Evolutionary conservation across 1,284 basidiomycete species (phyloP).

Genomic region (Singerocomus inundabilis): DNA sequence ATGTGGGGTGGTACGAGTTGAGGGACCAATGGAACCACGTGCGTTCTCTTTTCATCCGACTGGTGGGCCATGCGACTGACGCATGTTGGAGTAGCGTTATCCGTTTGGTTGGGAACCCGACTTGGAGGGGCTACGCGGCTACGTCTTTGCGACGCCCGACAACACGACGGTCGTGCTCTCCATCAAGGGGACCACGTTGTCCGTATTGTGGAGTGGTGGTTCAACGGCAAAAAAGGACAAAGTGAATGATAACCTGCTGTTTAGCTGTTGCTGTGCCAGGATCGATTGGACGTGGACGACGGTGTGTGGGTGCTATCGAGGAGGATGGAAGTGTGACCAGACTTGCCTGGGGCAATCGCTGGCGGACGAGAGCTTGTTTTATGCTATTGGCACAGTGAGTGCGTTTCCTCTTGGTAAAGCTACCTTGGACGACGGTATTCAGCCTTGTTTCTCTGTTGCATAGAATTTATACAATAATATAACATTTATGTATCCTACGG

Average conservation of each 20-base stretch:
- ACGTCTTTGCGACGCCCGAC: slow-evolving; percentile 82
- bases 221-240: slow-evolving; percentile 91
- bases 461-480: slow-evolving; percentile 94
- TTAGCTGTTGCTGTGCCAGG: slow-evolving; percentile 95
- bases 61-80: too few relatives aligned
- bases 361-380: slow-evolving; percentile 86
- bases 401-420: background rate
- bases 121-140: slow-evolving; percentile 86
- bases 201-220: slow-evolving; percentile 76
- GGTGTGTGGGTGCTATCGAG: slow-evolving; percentile 89
- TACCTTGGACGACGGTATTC: background rate
- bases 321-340: slow-evolving; percentile 81
- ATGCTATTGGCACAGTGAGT: slow-evolving; percentile 76
- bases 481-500: slow-evolving; percentile 89
- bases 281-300: slow-evolving; percentile 95
- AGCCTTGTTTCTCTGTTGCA: background rate
- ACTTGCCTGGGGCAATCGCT: slow-evolving; percentile 81
- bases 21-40: slow-evolving; percentile 64
- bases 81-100: slow-evolving; percentile 50
- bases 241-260: slow-evolving; percentile 93
- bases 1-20: slow-evolving; percentile 78
- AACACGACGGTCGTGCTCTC: slow-evolving; percentile 87
- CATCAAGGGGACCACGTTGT: slow-evolving; percentile 92
- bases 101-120: slow-evolving; percentile 93
- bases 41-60: slow-evolving; percentile 27